Evolutionary conservation across 2,329 filamentous ascomycete species (phyloP), one percentile per base, ranked within the genome.

Genomic region (Pestalotiopsis sp.): DNA sequence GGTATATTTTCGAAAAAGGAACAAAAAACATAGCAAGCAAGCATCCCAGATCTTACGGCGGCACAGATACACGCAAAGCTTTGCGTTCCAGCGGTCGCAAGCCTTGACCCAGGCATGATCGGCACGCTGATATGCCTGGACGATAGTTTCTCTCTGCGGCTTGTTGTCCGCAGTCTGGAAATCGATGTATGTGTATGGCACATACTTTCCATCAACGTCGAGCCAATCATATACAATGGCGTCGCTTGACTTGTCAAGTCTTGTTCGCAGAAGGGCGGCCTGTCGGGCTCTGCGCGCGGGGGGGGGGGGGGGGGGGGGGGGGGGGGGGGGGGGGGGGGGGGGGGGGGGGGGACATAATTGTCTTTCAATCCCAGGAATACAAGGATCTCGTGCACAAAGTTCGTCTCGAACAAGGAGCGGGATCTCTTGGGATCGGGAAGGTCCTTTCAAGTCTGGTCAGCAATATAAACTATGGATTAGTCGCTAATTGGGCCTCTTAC

Each of bases 301-400:
- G 5, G 13, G 7, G 0, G 4, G 1, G 2, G 45, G 45, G 7
- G 45, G 17, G 6, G 1, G 5, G 13, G 7, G 0, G 4, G 1
- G 2, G 45, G 45, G 7, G 45, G 17, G 6, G 1, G 5, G 13
- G 7, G 0, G 4, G 1, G 2, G 45, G 45, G 45, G 17, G 6
- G 1, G 5, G 13, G 7, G 0, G 4, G 1, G 2, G 45, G 45
- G 7, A n/a, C 7, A 11, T 9, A 52, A 5, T 20, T 52, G 17
- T 52, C 20, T 4, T 2, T n/a, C 1, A 52, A 17, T 7, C 45
- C 0, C 1, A 52, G 45, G 5, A n/a, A n/a, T 1, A n/a, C 45
- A 1, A 52, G 45, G 9, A 52, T 7, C n/a, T 52, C 45, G 45
- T 17, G 5, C 1, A 17, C 20, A n/a, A 52, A 9, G 17, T 52